These are phyloP conservation scores for Hirsutella thompsonii DNA, from an alignment of 2,329 filamentous ascomycete genomes.

Conservation along the genomic window DNA sequence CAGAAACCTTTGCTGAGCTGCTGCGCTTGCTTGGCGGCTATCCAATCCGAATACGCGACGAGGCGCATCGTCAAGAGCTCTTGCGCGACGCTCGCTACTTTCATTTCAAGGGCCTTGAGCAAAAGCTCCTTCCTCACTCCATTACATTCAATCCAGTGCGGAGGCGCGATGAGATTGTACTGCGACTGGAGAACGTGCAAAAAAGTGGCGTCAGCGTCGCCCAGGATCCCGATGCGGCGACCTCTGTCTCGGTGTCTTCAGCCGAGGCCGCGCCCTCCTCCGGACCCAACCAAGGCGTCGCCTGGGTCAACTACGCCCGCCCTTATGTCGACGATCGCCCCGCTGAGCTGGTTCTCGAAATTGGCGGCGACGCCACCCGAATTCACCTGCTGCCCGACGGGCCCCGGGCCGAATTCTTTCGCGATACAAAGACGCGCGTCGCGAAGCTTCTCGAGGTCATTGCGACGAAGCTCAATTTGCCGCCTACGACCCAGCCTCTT, in stretches of 20 bases:
- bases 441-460: conserved; percentile 66
- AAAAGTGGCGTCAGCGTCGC: conserved; percentile 67
- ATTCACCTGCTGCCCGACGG: conserved; percentile 31
- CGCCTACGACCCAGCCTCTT: conserved; percentile 43
- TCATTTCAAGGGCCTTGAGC: conserved; percentile 83
- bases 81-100: conserved; percentile 85
- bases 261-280: no score
- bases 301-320: conserved; percentile 66
- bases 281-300: conserved; percentile 7
- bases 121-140: conserved; percentile 66
- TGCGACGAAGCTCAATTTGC: conserved; percentile 64
- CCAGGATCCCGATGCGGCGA: conserved; percentile 24
- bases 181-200: conserved; percentile 77
- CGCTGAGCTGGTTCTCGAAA: conserved; percentile 68
- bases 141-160: conserved; percentile 64
- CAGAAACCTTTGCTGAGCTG: conserved; percentile 74
- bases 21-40: conserved; percentile 76
- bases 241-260: conserved; percentile 2
- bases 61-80: conserved; percentile 63
- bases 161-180: conserved; percentile 58
- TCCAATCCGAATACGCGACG: conserved; percentile 61
- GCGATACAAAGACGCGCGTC: conserved; percentile 56
- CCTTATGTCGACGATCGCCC: conserved; percentile 71
- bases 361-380: conserved; percentile 52
- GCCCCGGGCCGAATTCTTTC: conserved; percentile 58